Evolutionary conservation across 2,329 filamentous ascomycete species (phyloP).

Genomic region (Domatiomyces globalis): DNA sequence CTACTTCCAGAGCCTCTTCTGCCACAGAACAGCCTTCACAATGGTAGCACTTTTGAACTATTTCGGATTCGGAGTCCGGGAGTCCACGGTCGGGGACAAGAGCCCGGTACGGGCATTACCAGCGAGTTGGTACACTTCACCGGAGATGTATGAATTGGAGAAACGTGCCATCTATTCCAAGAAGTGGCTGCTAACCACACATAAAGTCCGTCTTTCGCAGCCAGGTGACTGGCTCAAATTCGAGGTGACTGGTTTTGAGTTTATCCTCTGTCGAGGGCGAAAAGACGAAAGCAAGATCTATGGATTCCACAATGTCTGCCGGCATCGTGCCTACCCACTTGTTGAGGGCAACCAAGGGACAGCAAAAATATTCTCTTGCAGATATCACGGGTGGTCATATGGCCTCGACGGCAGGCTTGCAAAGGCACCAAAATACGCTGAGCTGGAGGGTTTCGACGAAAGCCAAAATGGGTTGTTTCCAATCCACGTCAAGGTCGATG

Average conservation of each 20-base stretch:
- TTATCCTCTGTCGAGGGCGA: constrained; percentile 39
- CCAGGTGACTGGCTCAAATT: constrained; percentile 27
- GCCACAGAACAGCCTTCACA: background rate
- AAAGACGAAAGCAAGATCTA: constrained; percentile 28
- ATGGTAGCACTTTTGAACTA: constrained; percentile 4
- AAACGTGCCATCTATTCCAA: constrained; percentile 37
- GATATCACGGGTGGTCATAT: constrained; percentile 52
- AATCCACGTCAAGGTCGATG: constrained; percentile 14
- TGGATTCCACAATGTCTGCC: constrained; percentile 50
- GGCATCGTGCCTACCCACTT: constrained; percentile 45
- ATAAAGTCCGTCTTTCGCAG: constrained; percentile 34
- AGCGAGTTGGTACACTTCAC: constrained; percentile 39
- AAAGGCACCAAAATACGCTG: constrained; percentile 46
- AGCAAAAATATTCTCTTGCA: constrained; percentile 39
- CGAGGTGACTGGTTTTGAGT: constrained; percentile 35
- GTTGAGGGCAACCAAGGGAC: constrained; percentile 23
- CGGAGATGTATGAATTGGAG: constrained; percentile 37
- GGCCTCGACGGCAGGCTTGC: constrained; percentile 43
- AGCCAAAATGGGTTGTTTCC: constrained; percentile 40
- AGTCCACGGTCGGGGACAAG: background rate
- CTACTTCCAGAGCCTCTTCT: background rate
- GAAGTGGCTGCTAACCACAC: constrained; percentile 31
- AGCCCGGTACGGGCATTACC: constrained; percentile 23
- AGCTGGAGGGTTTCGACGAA: constrained; percentile 44
- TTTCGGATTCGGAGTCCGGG: constrained; percentile 2